A percentile compares a stretch with the other conserved stretches of the same genome.
Conservation (phyloP, 1,284 basidiomycete species). For the Coniferiporia weirii region DNA sequence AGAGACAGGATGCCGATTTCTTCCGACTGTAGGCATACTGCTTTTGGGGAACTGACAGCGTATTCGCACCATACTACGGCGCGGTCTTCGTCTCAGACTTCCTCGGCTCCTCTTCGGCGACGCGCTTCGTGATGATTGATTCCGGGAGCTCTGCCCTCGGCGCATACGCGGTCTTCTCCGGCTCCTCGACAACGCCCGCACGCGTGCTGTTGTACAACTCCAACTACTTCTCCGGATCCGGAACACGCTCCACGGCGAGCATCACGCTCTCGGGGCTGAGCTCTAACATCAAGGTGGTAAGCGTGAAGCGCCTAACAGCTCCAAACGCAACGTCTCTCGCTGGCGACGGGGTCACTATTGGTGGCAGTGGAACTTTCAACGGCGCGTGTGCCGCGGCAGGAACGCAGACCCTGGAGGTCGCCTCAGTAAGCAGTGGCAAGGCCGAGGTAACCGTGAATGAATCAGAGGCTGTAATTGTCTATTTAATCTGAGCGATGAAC, state of each 20-base stretch:
- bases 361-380: conserved; percentile 31
- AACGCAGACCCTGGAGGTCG: conserved; percentile 28
- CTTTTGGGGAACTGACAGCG: conserved; percentile 34
- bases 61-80: conserved; percentile 38
- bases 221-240: conserved; percentile 33
- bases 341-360: conserved; percentile 36
- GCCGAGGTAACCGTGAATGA: conserved; percentile 31
- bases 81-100: conserved; percentile 37
- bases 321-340: conserved; percentile 32
- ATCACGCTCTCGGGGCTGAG: conserved; percentile 31
- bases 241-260: conserved; percentile 27
- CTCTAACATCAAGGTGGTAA: conserved; percentile 2
- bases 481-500: background rate
- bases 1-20: background rate
- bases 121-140: conserved; percentile 34
- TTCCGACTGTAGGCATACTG: conserved; percentile 32
- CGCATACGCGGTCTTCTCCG: conserved; percentile 32
- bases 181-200: conserved; percentile 25
- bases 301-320: conserved; percentile 34
- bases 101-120: conserved; percentile 27
- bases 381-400: conserved; percentile 27
- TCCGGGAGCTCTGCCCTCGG: conserved; percentile 31
- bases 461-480: conserved; percentile 37
- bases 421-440: conserved; percentile 25
- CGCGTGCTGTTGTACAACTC: conserved; percentile 36